These are phyloP conservation scores for Heritiera fomes DNA, from an alignment of 345 rosid genomes.

Conservation along the genomic window DNA sequence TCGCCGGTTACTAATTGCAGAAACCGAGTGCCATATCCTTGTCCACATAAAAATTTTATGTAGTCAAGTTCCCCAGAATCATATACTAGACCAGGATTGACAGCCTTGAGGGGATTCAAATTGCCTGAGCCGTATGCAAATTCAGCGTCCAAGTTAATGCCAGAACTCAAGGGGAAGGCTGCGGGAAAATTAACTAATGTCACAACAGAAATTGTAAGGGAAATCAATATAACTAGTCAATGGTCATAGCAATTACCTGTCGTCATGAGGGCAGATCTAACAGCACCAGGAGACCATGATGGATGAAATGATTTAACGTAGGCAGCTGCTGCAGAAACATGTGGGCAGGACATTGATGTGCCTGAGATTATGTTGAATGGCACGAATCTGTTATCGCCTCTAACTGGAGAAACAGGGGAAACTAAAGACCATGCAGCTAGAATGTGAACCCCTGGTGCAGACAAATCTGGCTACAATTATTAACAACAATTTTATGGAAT, in stretches of 20 bases:
- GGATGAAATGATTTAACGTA: constrained; percentile 44
- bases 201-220: neutral
- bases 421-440: constrained; percentile 49
- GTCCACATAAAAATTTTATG: constrained; percentile 40
- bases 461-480: constrained; percentile 48
- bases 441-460: constrained; percentile 56
- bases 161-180: constrained; percentile 28
- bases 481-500: neutral
- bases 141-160: constrained; percentile 26
- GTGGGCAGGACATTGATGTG: constrained; percentile 64
- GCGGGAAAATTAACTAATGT: neutral
- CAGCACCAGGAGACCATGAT: constrained; percentile 38
- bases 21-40: constrained; percentile 27
- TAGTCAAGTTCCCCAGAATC: constrained; percentile 37
- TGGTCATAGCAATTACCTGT: constrained; percentile 19
- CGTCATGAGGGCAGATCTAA: constrained; percentile 39
- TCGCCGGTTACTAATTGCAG: constrained; percentile 29
- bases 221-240: neutral
- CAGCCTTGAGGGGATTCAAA: constrained; percentile 31
- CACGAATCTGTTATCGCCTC: constrained; percentile 35
- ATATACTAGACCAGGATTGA: constrained; percentile 45
- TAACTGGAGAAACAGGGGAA: neutral
- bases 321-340: constrained; percentile 47
- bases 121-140: constrained; percentile 46
- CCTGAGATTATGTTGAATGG: constrained; percentile 42